A percentile compares a stretch with the other conserved stretches of the same genome.
Evolutionary conservation across 2,329 filamentous ascomycete species (phyloP).

Genomic region (Magnaporthiopsis incrustans): DNA sequence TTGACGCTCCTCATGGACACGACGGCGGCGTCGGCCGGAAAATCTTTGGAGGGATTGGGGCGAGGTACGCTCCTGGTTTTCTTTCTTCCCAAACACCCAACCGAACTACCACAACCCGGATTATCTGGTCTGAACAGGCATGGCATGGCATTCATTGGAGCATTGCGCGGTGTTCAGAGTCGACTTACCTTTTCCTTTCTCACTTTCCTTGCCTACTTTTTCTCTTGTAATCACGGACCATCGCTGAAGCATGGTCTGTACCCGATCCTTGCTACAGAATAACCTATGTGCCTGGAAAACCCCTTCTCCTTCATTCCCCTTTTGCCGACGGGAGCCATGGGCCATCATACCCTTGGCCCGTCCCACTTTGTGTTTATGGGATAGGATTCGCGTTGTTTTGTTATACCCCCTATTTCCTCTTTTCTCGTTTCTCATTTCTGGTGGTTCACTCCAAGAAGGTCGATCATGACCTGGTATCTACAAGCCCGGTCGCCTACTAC

Average conservation of each 20-base stretch:
- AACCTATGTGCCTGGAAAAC: background rate
- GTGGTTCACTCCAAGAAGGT: background rate
- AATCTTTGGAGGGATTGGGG: background rate
- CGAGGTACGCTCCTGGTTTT: background rate
- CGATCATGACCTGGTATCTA: background rate
- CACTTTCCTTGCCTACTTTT: background rate
- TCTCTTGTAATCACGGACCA: background rate
- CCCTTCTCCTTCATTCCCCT: background rate
- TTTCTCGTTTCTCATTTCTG: background rate
- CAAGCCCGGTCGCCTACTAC: background rate
- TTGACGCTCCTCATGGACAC: background rate
- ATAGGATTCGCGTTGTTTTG: background rate
- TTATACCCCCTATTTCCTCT: background rate
- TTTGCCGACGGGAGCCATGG: background rate
- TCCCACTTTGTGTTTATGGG: background rate
- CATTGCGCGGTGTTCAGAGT: background rate
- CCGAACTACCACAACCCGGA: background rate
- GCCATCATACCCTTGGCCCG: background rate
- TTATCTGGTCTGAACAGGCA: background rate
- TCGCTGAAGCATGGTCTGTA: background rate
- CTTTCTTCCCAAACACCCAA: background rate
- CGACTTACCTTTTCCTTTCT: background rate
- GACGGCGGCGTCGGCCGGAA: background rate
- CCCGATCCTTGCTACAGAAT: background rate
- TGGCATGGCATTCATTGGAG: background rate